These are phyloP conservation scores for Salvia rosmarinus DNA, from an alignment of 257 asterid species.

Conservation along the genomic window DNA sequence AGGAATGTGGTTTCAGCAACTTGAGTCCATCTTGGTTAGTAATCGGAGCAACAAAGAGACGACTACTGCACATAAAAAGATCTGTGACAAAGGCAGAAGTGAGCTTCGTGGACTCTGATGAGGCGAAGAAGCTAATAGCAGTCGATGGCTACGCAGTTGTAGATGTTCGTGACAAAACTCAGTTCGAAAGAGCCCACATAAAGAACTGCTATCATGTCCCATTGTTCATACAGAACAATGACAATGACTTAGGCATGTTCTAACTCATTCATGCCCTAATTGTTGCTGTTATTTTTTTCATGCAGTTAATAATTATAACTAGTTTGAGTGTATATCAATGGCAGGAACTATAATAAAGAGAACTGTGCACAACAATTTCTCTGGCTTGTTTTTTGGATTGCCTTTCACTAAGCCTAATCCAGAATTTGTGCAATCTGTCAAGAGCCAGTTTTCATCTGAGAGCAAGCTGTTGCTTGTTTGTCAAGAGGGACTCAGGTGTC, in stretches of 20 bases:
- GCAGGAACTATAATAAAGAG: conserved; percentile 81
- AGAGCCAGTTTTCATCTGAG: conserved; percentile 69
- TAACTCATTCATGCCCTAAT: not conserved
- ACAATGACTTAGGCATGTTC: conserved; percentile 70
- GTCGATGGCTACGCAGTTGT: conserved; percentile 71
- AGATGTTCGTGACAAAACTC: conserved; percentile 81
- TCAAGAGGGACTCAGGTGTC: conserved; percentile 89
- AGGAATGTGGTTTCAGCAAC: conserved; percentile 60
- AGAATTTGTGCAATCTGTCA: conserved; percentile 70
- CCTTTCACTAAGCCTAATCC: conserved; percentile 83
- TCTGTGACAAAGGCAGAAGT: conserved; percentile 61
- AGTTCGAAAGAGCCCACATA: conserved; percentile 78
- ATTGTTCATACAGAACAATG: conserved; percentile 73
- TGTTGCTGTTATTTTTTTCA: not conserved
- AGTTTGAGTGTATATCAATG: not conserved
- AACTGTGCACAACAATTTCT: conserved; percentile 78
- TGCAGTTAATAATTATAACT: conserved; percentile 1
- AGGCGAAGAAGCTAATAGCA: conserved; percentile 76
- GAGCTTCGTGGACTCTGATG: conserved; percentile 63
- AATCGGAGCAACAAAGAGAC: conserved; percentile 36
- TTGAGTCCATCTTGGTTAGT: conserved; percentile 51
- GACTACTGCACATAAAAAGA: conserved; percentile 33
- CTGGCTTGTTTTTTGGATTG: conserved; percentile 87
- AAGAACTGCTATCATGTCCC: conserved; percentile 79
- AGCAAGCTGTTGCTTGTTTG: conserved; percentile 88